These are phyloP conservation scores for Cafeteria roenbergensis DNA, from an alignment of 108 stramenopile species.

Conservation along the genomic window DNA sequence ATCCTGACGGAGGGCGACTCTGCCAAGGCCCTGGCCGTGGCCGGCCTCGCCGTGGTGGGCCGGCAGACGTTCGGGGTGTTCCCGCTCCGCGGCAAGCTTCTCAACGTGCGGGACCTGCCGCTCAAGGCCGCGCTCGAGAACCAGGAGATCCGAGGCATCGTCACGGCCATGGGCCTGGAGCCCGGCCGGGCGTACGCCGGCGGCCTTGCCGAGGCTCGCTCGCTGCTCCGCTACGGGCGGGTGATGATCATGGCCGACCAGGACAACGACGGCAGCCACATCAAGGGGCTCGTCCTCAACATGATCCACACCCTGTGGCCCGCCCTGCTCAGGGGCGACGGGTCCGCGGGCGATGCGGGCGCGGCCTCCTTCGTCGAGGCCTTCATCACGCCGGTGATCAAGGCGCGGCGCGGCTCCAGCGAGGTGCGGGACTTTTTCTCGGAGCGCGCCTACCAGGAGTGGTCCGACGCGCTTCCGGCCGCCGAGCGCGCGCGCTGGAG, in stretches of 20 bases:
- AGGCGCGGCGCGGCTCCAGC: slow-evolving; percentile 39
- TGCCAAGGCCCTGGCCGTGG: slow-evolving; percentile 78
- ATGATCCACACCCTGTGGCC: slow-evolving; percentile 81
- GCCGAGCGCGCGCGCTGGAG: slow-evolving; percentile 41
- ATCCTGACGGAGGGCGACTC: slow-evolving; percentile 91
- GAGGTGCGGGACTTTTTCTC: slow-evolving; percentile 59
- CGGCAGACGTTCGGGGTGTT: slow-evolving; percentile 82
- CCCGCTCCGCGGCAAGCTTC: slow-evolving; percentile 86
- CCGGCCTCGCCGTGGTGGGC: slow-evolving; percentile 75
- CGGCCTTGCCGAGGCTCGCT: slow-evolving; percentile 2
- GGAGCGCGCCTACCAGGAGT: slow-evolving; percentile 60
- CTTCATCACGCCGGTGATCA: slow-evolving; percentile 74
- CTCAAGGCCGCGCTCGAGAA: slow-evolving; percentile 67
- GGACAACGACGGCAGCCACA: slow-evolving; percentile 73
- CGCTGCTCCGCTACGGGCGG: slow-evolving; percentile 65
- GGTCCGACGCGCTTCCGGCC: slow-evolving; percentile 44
- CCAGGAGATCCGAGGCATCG: slow-evolving; percentile 53
- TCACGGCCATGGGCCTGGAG: slow-evolving; percentile 66
- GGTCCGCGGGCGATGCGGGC: too few relatives aligned
- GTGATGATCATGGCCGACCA: slow-evolving; percentile 87
- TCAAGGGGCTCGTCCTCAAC: slow-evolving; percentile 82
- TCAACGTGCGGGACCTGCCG: slow-evolving; percentile 84
- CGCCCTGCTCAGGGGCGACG: slow-evolving; percentile 50
- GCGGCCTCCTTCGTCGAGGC: slow-evolving; percentile 66
- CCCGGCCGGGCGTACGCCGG: slow-evolving; percentile 66